Evolutionary conservation across 441 rosid genomes (phyloP).

Genomic region (Monsonia emarginata): DNA sequence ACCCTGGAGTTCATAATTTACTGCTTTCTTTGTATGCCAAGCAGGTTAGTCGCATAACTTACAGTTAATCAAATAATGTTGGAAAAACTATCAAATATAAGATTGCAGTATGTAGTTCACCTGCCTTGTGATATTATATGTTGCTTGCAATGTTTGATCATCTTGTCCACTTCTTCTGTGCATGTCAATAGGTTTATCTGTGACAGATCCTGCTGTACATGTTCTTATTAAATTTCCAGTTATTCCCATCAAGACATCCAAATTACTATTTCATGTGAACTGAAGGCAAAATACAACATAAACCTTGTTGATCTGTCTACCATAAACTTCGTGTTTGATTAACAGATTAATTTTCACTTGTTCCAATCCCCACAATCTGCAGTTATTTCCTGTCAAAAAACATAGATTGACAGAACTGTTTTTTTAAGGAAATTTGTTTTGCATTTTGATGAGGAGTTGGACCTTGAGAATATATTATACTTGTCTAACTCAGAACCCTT

Average conservation of each 20-base stretch:
- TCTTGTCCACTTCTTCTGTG: background rate
- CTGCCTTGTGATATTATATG: background rate
- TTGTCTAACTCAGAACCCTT: background rate
- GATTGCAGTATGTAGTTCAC: background rate
- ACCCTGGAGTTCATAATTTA: constrained; percentile 93
- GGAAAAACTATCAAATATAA: background rate
- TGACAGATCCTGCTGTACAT: background rate
- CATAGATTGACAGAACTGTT: background rate
- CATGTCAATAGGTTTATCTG: background rate
- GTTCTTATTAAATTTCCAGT: background rate
- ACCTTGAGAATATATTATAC: background rate
- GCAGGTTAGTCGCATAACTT: constrained; percentile 50
- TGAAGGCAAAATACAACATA: background rate
- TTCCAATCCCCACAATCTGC: no score
- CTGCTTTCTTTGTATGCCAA: constrained; percentile 92
- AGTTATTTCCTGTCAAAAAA: no score
- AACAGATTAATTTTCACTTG: no score
- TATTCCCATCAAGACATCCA: background rate
- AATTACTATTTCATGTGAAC: constrained; percentile 7
- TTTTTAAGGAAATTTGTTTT: background rate
- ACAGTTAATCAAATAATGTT: constrained; percentile 5
- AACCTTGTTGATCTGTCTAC: background rate
- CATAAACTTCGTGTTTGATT: background rate
- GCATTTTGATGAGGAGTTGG: background rate
- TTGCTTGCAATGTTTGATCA: background rate